phyloP scores from a whole-genome alignment of 1,284 basidiomycete genomes.

The Cutaneotrichosporon cavernicola region DNA sequence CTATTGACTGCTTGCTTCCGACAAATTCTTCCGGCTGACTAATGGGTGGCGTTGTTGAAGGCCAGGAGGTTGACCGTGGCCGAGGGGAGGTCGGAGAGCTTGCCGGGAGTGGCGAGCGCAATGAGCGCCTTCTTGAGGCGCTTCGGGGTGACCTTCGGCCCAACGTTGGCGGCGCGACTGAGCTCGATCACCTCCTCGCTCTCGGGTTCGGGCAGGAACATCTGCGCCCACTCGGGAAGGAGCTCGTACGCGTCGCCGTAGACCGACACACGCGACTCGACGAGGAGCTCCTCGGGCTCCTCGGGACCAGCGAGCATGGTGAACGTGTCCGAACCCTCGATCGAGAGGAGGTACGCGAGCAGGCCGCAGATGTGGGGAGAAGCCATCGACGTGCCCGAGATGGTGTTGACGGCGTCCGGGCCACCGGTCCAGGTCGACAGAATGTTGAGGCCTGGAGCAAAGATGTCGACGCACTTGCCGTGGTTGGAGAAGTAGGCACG shows the following conservation, averaged over 20 bases:
- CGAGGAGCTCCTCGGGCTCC: conserved; percentile 50
- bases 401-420: conserved; percentile 62
- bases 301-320: conserved; percentile 44
- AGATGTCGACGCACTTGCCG: conserved; percentile 76
- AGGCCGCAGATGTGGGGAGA: conserved; percentile 65
- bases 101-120: conserved; percentile 61
- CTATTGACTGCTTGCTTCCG: conserved; percentile 21
- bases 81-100: conserved; percentile 54
- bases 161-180: conserved; percentile 35
- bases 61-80: conserved; percentile 70
- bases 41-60: conserved; percentile 74
- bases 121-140: conserved; percentile 74
- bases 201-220: conserved; percentile 47
- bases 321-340: conserved; percentile 67
- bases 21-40: conserved; percentile 13
- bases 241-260: conserved; percentile 52
- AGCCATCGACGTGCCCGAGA: conserved; percentile 63
- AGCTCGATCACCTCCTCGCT: conserved; percentile 33
- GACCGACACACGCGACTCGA: conserved; percentile 52
- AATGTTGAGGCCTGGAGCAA: conserved; percentile 78
- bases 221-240: conserved; percentile 45
- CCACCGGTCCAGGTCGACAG: conserved; percentile 71
- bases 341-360: conserved; percentile 78
- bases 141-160: conserved; percentile 59
- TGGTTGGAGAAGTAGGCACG: conserved; percentile 86